Evolutionary conservation across 345 rosid species (phyloP).

Genomic region (Hevea brasiliensis): DNA sequence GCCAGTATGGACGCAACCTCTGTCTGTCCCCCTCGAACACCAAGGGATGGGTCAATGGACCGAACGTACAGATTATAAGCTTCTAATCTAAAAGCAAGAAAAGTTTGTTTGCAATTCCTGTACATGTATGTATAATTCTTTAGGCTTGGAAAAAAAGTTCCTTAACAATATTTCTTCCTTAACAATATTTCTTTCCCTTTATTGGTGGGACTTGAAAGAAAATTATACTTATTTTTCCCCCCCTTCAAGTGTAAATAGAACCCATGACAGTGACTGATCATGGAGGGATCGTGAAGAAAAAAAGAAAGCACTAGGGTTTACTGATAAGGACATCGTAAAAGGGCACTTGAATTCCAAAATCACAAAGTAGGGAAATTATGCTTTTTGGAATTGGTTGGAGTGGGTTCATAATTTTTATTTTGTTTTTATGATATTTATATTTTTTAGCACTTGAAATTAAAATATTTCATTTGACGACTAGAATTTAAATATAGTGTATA

Average conservation of each 20-base stretch:
- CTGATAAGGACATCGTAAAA: constrained; percentile 1
- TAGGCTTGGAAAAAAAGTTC: background rate
- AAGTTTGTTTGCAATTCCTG: background rate
- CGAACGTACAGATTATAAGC: background rate
- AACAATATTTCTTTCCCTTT: background rate
- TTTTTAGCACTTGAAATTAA: too few relatives aligned
- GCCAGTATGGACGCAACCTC: background rate
- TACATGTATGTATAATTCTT: background rate
- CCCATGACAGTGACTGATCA: background rate
- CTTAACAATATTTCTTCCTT: too few relatives aligned
- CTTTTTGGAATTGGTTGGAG: too few relatives aligned
- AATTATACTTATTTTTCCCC: too few relatives aligned
- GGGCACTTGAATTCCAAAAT: constrained; percentile 2
- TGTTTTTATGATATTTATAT: too few relatives aligned
- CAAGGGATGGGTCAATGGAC: constrained; percentile 22
- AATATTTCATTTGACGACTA: too few relatives aligned
- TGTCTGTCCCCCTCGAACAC: background rate
- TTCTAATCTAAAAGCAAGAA: background rate
- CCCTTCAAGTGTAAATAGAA: too few relatives aligned
- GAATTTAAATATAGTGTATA: too few relatives aligned
- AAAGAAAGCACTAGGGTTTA: background rate
- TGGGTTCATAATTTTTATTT: too few relatives aligned
- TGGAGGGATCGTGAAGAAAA: background rate
- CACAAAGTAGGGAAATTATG: background rate
- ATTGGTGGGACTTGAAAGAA: constrained; percentile 20